These are phyloP conservation scores for Beta macrorhiza DNA, from an alignment of 179 eudicot species.

Conservation along the genomic window DNA sequence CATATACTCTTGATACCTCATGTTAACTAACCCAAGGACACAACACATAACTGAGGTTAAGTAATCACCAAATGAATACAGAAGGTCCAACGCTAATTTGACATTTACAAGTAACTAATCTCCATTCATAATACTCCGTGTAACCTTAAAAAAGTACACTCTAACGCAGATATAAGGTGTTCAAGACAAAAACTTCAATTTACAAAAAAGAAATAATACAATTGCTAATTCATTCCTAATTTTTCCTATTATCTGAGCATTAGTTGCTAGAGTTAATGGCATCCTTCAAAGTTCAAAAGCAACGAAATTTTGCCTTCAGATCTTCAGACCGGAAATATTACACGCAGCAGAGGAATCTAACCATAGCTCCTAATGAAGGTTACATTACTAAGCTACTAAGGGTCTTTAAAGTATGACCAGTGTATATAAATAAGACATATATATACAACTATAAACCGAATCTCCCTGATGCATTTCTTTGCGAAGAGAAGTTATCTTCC, in stretches of 20 bases:
- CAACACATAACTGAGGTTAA: background rate
- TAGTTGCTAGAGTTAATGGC: constrained; percentile 3
- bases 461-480: background rate
- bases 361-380: background rate
- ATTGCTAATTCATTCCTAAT: background rate
- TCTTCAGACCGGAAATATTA: background rate
- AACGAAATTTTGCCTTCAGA: background rate
- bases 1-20: no score
- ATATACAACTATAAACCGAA: constrained; percentile 13
- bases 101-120: background rate
- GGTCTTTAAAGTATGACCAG: background rate
- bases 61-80: background rate
- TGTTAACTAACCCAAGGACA: background rate
- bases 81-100: background rate
- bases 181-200: background rate
- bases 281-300: background rate
- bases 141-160: background rate
- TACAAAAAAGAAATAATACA: background rate
- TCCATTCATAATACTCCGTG: background rate
- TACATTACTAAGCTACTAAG: background rate
- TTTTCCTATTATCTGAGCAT: background rate
- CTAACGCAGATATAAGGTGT: background rate
- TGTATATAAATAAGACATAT: background rate
- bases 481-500: background rate
- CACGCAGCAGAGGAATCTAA: background rate